Evolutionary conservation across 352 stramenopile species (phyloP).

Genomic region (Phytophthora sansomeana): DNA sequence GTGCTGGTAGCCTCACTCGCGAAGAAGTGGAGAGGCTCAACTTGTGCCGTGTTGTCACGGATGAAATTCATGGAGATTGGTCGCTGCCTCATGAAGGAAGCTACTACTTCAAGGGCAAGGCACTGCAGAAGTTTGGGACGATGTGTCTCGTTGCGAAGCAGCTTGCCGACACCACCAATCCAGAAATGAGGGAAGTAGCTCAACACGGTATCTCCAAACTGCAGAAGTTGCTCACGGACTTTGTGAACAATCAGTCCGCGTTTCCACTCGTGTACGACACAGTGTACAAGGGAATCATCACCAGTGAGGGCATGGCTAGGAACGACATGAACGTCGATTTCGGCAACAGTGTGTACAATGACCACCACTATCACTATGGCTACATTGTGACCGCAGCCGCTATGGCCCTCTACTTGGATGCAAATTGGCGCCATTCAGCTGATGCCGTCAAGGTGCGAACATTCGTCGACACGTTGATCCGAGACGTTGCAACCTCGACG

Average conservation of each 20-base stretch:
- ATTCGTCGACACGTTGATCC: conserved; percentile 60
- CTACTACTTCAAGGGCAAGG: conserved; percentile 90
- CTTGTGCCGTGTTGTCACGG: conserved; percentile 51
- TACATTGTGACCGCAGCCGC: conserved; percentile 65
- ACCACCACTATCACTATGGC: conserved; percentile 82
- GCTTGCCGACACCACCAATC: conserved; percentile 63
- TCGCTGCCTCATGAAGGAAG: conserved; percentile 65
- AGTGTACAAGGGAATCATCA: conserved; percentile 73
- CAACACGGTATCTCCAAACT: conserved; percentile 58
- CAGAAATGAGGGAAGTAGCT: conserved; percentile 54
- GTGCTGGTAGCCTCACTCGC: conserved; percentile 33
- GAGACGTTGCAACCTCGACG: conserved; percentile 53
- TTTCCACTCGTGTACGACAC: conserved; percentile 76
- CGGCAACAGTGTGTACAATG: conserved; percentile 76
- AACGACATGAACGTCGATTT: conserved; percentile 81
- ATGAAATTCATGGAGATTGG: conserved; percentile 83
- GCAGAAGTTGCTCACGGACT: conserved; percentile 50
- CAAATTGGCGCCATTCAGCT: conserved; percentile 44
- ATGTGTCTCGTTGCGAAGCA: conserved; percentile 80
- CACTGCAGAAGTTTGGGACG: conserved; percentile 78
- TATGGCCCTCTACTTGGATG: conserved; percentile 56
- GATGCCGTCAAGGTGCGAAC: conserved; percentile 48
- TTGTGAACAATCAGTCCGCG: conserved; percentile 52
- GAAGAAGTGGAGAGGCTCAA: conserved; percentile 46
- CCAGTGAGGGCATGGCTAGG: conserved; percentile 58